These are phyloP conservation scores for Cyberlindnera euphorbiae DNA, from an alignment of 805 yeast genomes.

Conservation along the genomic window DNA sequence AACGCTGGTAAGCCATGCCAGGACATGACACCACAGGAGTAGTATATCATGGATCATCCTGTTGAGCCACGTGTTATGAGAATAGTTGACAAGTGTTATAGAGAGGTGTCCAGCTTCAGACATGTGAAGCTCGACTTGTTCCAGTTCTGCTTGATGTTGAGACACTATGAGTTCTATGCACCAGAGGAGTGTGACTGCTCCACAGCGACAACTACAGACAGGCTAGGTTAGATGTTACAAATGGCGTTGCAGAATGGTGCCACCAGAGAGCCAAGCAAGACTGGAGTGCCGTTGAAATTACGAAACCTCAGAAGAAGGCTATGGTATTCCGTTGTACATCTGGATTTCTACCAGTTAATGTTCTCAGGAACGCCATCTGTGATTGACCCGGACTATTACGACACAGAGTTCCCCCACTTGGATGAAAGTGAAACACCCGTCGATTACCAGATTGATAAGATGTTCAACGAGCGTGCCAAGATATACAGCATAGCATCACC, in stretches of 20 bases:
- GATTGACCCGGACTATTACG: constrained; percentile 18
- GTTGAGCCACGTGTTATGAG: constrained; percentile 9
- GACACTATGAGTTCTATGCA: constrained; percentile 14
- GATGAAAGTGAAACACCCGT: constrained; percentile 19
- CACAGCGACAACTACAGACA: constrained; percentile 13
- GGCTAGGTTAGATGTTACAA: constrained; percentile 20
- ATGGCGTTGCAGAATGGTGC: constrained; percentile 20
- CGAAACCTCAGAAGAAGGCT: constrained; percentile 22
- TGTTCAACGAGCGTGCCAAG: constrained; percentile 13
- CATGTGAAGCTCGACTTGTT: constrained; percentile 14
- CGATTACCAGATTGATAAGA: constrained; percentile 19
- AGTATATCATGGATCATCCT: constrained; percentile 20
- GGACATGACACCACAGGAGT: constrained; percentile 8
- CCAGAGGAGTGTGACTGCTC: constrained; percentile 26
- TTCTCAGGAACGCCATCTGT: constrained; percentile 21
- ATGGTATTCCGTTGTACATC: constrained; percentile 20
- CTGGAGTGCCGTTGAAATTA: constrained; percentile 6
- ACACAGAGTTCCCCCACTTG: constrained; percentile 23
- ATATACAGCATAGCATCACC: constrained; percentile 16
- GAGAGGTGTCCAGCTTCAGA: constrained; percentile 15
- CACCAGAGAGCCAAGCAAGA: constrained; percentile 22
- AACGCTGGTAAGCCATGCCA: constrained; percentile 17
- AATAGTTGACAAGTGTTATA: constrained; percentile 12
- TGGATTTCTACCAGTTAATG: constrained; percentile 22
- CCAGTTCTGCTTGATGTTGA: constrained; percentile 18